Percentiles rank a stretch among this genome's conserved stretches.
Evolutionary conservation across 2,329 filamentous ascomycete genomes (phyloP).

Genomic region (Apiospora koreana): DNA sequence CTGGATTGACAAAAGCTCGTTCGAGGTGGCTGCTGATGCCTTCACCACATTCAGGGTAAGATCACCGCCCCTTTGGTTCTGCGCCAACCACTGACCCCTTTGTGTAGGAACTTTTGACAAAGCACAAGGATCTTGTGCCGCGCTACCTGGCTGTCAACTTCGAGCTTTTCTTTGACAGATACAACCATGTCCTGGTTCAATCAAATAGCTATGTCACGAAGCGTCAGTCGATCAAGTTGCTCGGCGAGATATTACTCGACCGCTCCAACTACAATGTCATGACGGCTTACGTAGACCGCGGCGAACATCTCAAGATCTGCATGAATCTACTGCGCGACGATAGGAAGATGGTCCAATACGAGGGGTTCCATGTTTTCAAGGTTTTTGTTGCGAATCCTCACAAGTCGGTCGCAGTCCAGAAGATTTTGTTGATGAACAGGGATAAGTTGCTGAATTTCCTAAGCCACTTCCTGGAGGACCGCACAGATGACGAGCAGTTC

Average conservation of each 20-base stretch:
- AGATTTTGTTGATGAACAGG: slow-evolving; percentile 94
- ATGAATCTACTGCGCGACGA: slow-evolving; percentile 97
- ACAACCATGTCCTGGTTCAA: slow-evolving; percentile 85
- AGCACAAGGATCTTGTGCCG: slow-evolving; percentile 88
- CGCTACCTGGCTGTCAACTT: slow-evolving; percentile 89
- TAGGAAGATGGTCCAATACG: slow-evolving; percentile 98
- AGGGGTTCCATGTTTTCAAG: slow-evolving; percentile 99
- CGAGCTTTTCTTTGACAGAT: slow-evolving; percentile 87
- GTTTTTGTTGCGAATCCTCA: slow-evolving; percentile 98
- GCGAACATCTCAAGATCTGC: slow-evolving; percentile 95
- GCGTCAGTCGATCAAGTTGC: slow-evolving; percentile 93
- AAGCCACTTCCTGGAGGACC: slow-evolving; percentile 88
- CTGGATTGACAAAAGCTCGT: slow-evolving; percentile 95
- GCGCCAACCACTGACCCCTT: not conserved
- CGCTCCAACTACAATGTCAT: slow-evolving; percentile 97
- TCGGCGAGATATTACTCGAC: slow-evolving; percentile 92
- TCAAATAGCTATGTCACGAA: slow-evolving; percentile 98
- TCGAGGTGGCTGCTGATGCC: slow-evolving; percentile 95
- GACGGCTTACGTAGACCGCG: slow-evolving; percentile 93
- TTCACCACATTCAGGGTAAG: slow-evolving; percentile 94
- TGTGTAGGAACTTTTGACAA: slow-evolving; percentile 82
- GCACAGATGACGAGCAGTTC: slow-evolving; percentile 97
- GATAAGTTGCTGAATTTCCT: slow-evolving; percentile 88
- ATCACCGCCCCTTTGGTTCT: not conserved
- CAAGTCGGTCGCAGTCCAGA: slow-evolving; percentile 94